Evolutionary conservation across 306 rosid species (phyloP).

Genomic region (Dalbergia cochinchinensis): DNA sequence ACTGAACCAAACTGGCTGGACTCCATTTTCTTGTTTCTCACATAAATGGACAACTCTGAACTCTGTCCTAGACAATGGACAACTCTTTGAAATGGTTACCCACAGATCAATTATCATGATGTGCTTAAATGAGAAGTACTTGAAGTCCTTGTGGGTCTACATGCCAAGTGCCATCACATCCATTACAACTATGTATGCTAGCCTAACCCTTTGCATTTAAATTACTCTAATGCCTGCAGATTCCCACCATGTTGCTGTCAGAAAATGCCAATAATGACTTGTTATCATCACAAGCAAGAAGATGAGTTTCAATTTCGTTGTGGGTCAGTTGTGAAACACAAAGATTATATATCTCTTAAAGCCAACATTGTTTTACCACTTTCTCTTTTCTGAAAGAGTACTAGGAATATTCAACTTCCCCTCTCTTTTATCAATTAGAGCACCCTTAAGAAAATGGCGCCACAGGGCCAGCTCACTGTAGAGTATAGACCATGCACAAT

Average conservation of each 20-base stretch:
- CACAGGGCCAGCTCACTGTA: slow-evolving; percentile 24
- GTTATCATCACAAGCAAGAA: slow-evolving; percentile 41
- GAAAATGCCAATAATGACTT: slow-evolving; percentile 37
- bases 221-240: slow-evolving; percentile 32
- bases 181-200: neutral
- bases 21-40: neutral
- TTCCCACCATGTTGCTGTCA: slow-evolving; percentile 44
- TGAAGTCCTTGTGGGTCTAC: slow-evolving; percentile 33
- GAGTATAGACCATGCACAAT: slow-evolving; percentile 33
- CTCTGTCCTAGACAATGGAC: slow-evolving; percentile 18
- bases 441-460: slow-evolving; percentile 38
- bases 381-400: slow-evolving; percentile 40
- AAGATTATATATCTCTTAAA: neutral
- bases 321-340: slow-evolving; percentile 40
- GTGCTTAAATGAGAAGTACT: neutral
- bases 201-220: slow-evolving; percentile 19
- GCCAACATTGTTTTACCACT: slow-evolving; percentile 33
- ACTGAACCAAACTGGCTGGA: neutral
- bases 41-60: neutral
- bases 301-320: slow-evolving; percentile 23
- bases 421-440: slow-evolving; percentile 25
- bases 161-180: slow-evolving; percentile 35
- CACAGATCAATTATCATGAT: slow-evolving; percentile 14
- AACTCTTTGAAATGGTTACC: neutral
- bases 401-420: slow-evolving; percentile 34